phyloP scores from a whole-genome alignment of 805 yeast species.

The Saccharomycopsis schoenii region DNA sequence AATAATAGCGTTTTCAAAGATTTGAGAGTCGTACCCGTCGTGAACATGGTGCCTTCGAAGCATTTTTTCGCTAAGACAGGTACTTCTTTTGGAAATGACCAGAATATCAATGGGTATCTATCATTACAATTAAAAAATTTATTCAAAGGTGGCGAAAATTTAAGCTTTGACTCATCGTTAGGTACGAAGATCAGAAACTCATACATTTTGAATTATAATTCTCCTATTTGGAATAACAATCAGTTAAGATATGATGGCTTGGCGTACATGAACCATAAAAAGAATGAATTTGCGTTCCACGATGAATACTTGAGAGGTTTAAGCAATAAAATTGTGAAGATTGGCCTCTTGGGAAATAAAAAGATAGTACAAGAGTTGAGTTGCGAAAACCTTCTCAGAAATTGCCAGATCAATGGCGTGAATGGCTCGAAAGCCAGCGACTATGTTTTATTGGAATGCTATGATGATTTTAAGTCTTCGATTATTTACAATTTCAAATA shows the following conservation, averaged over 20 bases:
- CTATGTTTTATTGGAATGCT: conserved; percentile 47
- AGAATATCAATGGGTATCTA: conserved; percentile 80
- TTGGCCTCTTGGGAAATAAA: conserved; percentile 20
- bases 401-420: conserved; percentile 30
- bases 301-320: conserved; percentile 42
- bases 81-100: conserved; percentile 92
- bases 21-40: conserved; percentile 11
- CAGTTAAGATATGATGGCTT: conserved; percentile 46
- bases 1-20: neutral
- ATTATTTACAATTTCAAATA: conserved; percentile 32
- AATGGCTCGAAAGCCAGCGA: conserved; percentile 39
- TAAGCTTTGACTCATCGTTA: conserved; percentile 45
- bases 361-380: conserved; percentile 32
- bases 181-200: conserved; percentile 54
- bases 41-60: conserved; percentile 44
- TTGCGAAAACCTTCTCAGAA: conserved; percentile 41
- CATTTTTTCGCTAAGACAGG: conserved; percentile 82
- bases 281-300: conserved; percentile 42
- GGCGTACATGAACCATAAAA: conserved; percentile 41
- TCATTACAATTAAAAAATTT: conserved; percentile 56
- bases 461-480: conserved; percentile 51
- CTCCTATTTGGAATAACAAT: conserved; percentile 39
- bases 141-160: conserved; percentile 60
- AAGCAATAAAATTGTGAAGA: conserved; percentile 26
- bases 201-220: conserved; percentile 40